Percentiles rank a stretch among this genome's conserved stretches.
phyloP scores from a whole-genome alignment of 2,329 filamentous ascomycete species.

The Penicillium fuscoglaucum region DNA sequence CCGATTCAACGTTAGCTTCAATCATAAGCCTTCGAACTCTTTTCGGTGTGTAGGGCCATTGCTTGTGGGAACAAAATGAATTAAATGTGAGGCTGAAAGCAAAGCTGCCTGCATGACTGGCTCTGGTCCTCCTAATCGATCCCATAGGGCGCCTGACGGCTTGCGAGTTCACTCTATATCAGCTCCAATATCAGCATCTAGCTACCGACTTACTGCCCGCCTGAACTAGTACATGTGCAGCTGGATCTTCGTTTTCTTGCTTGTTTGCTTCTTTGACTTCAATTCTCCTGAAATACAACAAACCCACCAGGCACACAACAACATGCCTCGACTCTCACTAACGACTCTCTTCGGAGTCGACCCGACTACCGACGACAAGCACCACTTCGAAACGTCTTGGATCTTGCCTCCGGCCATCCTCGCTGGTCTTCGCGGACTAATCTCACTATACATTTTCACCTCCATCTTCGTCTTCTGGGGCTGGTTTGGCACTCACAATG shows the following conservation, averaged over 20 bases:
- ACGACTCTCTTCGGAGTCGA: conserved; percentile 37
- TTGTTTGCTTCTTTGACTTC: background rate
- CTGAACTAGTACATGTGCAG: background rate
- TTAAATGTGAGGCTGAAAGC: background rate
- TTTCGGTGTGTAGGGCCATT: background rate
- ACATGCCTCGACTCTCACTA: conserved; percentile 22
- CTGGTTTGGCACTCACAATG: conserved; percentile 59
- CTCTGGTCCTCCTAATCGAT: background rate
- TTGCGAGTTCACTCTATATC: background rate
- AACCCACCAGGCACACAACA: background rate
- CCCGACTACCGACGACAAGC: conserved; percentile 46
- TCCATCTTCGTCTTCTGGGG: conserved; percentile 69
- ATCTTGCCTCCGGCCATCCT: conserved; percentile 66
- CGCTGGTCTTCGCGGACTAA: conserved; percentile 54
- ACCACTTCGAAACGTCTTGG: conserved; percentile 80
- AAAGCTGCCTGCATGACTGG: background rate
- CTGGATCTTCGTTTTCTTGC: background rate
- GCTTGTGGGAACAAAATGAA: background rate
- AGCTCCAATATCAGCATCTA: background rate
- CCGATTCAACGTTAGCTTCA: background rate
- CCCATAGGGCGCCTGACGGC: too few relatives aligned
- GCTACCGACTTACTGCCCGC: too few relatives aligned
- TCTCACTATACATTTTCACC: conserved; percentile 62
- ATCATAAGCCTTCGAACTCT: background rate
- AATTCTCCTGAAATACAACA: background rate